A percentile compares a stretch with the other conserved stretches of the same genome.
These are phyloP conservation scores for Trypanosomatidae sp. DNA, from an alignment of 208 protist genomes.

Conservation along the genomic window DNA sequence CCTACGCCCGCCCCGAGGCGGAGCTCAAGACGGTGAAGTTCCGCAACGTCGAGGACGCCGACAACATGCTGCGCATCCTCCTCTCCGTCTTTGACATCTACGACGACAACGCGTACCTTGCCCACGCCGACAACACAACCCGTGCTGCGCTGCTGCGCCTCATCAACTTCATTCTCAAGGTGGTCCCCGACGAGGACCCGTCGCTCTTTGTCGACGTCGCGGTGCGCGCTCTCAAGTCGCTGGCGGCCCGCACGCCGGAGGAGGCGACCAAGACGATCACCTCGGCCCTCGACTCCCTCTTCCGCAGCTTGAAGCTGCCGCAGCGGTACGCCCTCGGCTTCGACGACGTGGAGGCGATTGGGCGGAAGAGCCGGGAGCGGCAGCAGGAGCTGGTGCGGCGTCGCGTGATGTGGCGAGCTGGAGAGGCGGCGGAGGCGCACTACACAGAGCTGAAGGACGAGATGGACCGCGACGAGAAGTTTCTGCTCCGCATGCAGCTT, in stretches of 20 bases:
- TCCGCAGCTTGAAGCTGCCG: conserved; percentile 76
- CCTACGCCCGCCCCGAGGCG: conserved; percentile 72
- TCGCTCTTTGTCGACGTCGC: conserved; percentile 83
- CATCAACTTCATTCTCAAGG: conserved; percentile 83
- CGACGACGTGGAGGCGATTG: conserved; percentile 88
- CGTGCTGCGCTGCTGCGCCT: conserved; percentile 65
- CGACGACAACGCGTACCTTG: conserved; percentile 85
- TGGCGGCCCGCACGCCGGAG: conserved; percentile 77
- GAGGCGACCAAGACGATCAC: conserved; percentile 81
- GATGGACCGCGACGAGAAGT: conserved; percentile 89
- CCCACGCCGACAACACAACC: conserved; percentile 88
- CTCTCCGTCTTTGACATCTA: conserved; percentile 86
- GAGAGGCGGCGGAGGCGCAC: conserved; percentile 43
- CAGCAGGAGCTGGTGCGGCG: conserved; percentile 72
- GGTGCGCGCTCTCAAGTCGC: conserved; percentile 68
- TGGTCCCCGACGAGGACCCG: conserved; percentile 88
- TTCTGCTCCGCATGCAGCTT: conserved; percentile 89
- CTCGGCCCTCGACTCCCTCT: conserved; percentile 77
- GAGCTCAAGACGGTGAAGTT: conserved; percentile 70
- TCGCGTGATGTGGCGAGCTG: conserved; percentile 49
- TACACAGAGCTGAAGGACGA: conserved; percentile 72
- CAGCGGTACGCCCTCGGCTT: conserved; percentile 78
- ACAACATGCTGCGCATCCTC: conserved; percentile 84
- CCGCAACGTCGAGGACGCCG: conserved; percentile 75
- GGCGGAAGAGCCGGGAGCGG: conserved; percentile 79